Base-by-base conservation (phyloP, 768 basidiomycete genomes). In the Cyathus striatus region DNA sequence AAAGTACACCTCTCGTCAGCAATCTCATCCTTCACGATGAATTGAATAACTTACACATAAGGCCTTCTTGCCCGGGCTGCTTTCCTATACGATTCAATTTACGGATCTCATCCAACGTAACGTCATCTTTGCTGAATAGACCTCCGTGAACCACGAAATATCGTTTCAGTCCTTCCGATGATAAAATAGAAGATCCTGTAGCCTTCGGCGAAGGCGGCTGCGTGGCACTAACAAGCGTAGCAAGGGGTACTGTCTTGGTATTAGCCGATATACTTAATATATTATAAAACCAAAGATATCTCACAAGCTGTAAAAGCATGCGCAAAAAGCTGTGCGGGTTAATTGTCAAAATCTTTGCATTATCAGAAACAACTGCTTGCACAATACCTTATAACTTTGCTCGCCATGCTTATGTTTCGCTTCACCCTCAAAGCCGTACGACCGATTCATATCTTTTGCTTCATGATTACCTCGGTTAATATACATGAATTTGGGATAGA, bases 401-500 rank as follows among this genome's bases (percentile, higher is more conserved):
- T 96, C 93, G 22, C 93, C 93, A 52, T 95, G 91, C 61, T 99
- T 98, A 56, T 95, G 87, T 57, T 95, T 95, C 23, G 83, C 87
- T 68, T 99, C 96, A 30, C 94, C 93, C 62, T 95, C 91, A 55
- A 94, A 94, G 1, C 92, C 92, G 61, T 95, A 93, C 17, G 83
- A 79, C 38, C 85, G 70, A 64, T 99, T 99, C 96, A 99, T 98
- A 36, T 97, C 93, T 60, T 90, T 89, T 46, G 91, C 84, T 66
- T 95, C 92, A 57, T 98, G 95, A 65, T 97, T 98, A 14, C 95
- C 95, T 49, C 95, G 80, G 61, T 99, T 98, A 59, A 99, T 79
- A 62, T 78, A 95, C 74, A 97, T 90, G 45, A 72, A 79, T 44
- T 79, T 79, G 3, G 95, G 95, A 64, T 90, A 92, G 43, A 97